These are phyloP conservation scores for Geotrichum fermentans DNA, from an alignment of 1,139 yeast genomes.

Conservation along the genomic window DNA sequence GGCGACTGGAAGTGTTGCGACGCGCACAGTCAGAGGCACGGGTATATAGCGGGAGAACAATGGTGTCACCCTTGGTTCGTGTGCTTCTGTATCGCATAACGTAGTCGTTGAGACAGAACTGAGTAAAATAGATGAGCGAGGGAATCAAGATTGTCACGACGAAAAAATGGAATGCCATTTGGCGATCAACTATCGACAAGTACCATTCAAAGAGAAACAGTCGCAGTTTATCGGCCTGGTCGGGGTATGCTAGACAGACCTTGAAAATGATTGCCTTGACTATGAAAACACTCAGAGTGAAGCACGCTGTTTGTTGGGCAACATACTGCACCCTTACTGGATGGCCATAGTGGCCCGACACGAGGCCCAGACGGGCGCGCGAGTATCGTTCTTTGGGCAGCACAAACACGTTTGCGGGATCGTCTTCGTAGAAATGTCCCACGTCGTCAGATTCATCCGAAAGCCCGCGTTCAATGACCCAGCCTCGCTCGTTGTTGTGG, in stretches of 20 bases:
- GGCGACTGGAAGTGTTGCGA: neutral
- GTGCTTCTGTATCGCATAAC: conserved; percentile 13
- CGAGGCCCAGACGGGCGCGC: conserved; percentile 15
- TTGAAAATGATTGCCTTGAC: conserved; percentile 9
- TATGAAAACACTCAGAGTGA: conserved; percentile 7
- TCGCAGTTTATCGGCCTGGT: conserved; percentile 10
- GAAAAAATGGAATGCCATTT: neutral
- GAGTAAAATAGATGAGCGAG: conserved; percentile 11
- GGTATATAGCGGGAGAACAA: neutral
- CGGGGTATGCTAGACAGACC: conserved; percentile 10
- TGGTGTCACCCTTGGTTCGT: neutral
- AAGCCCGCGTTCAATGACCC: conserved; percentile 8
- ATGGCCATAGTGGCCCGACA: conserved; percentile 19
- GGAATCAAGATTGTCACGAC: conserved; percentile 15
- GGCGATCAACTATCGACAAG: neutral
- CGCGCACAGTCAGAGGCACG: neutral
- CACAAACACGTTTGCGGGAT: neutral
- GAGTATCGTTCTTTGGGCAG: neutral
- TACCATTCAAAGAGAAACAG: conserved; percentile 15
- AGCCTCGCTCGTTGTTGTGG: conserved; percentile 1
- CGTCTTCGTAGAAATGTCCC: neutral
- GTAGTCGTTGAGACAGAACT: conserved; percentile 15
- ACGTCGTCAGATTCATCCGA: neutral
- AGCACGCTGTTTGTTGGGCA: conserved; percentile 16
- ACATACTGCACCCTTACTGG: conserved; percentile 16